Evolutionary conservation across 352 stramenopile genomes (phyloP).

Genomic region (Pythium biforme): DNA sequence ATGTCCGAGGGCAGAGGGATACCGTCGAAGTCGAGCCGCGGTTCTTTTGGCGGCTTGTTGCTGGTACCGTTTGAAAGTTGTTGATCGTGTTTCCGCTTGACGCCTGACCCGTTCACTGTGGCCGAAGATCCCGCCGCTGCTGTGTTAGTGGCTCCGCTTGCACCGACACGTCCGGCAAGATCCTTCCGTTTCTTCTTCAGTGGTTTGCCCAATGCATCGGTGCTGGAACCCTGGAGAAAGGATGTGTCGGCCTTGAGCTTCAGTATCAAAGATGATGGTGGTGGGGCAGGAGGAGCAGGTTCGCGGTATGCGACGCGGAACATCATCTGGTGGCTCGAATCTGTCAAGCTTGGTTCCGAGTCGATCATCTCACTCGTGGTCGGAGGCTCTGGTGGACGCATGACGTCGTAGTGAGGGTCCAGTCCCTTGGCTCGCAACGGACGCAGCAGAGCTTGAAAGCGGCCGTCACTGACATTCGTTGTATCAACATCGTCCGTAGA

Average conservation of each 20-base stretch:
- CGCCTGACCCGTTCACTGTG: not conserved
- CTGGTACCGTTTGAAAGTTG: not conserved
- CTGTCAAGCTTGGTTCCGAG: constrained; percentile 29
- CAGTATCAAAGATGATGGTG: constrained; percentile 28
- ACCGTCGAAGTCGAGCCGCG: constrained; percentile 73
- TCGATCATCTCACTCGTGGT: constrained; percentile 16
- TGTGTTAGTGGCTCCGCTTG: constrained; percentile 13
- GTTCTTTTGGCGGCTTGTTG: constrained; percentile 49
- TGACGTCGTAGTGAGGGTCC: constrained; percentile 56
- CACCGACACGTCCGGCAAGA: constrained; percentile 18
- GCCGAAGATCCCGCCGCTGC: not conserved
- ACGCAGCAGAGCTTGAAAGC: constrained; percentile 8
- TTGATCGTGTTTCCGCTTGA: constrained; percentile 76
- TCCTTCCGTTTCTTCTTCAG: constrained; percentile 72
- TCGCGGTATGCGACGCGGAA: constrained; percentile 73
- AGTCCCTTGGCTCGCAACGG: constrained; percentile 55
- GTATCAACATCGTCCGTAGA: not conserved
- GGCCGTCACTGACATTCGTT: not conserved
- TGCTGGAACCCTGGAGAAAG: constrained; percentile 9
- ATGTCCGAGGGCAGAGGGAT: constrained; percentile 64
- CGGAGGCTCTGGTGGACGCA: constrained; percentile 45
- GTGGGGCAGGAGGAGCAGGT: constrained; percentile 38
- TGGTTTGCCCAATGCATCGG: constrained; percentile 28
- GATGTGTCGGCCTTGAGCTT: constrained; percentile 37
- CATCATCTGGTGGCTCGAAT: constrained; percentile 38